Evolutionary conservation across 768 basidiomycete genomes (phyloP), one percentile per base, ranked within the genome.

Genomic region (Leccinum rimulosum): DNA sequence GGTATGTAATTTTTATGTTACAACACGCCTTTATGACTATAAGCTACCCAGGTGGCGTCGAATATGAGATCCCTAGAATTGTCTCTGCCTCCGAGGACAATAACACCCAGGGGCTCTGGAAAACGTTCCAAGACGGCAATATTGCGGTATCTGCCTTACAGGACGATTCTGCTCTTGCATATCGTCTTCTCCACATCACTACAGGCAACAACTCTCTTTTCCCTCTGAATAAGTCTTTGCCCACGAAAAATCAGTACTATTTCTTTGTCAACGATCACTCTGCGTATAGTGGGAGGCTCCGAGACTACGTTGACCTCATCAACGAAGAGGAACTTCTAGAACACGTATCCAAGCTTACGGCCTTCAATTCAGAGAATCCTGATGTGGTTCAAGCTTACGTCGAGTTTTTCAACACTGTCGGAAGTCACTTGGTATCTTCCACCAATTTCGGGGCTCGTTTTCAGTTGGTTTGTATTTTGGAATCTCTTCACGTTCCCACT

Each of bases 281-380:
- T 36, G 28, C 36, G 14, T 60, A 58, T 17, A 58, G 50, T 19
- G 56, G 50, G 14, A 52, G 10, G 33, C 59, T 60, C 19, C 31
- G 43, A 3, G 51, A 58, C 14, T 60, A 48, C 38, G 10, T 48
- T 22, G 56, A 52, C 19, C 49, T 53, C 45, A 52, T 60, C 35
- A 58, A 58, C 27, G 59, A 60, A 40, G 43, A 57, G 14, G 59
- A 52, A 7, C 56, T 60, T 52, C 28, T 52, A 35, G 52, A 9
- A 31, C 25, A 60, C 22, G 51, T 60, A 9, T 52, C 51, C 12
- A 12, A 52, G 25, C 51, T 60, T 14, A 10, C 51, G 5, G 28
- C 56, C 7, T 60, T 60, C 35, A 50, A 60, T 17, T 6, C 56
- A 14, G 35, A 33, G 12, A 25, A 58, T 31, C 35, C 51, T 3